Base-by-base conservation (phyloP, 768 basidiomycete species). In the Leccinum disarticulatum region DNA sequence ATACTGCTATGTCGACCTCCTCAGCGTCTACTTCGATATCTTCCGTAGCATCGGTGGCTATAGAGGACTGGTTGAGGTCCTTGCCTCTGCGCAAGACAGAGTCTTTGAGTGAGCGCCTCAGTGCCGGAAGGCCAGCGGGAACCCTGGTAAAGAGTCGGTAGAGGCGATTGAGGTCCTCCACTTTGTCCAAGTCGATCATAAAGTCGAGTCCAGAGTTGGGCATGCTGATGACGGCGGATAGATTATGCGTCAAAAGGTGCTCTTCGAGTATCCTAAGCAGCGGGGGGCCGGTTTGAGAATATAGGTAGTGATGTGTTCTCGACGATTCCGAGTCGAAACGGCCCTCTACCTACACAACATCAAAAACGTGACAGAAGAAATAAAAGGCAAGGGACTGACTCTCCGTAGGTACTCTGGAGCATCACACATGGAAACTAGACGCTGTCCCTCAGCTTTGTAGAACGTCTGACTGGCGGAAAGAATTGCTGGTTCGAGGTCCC, bases 301-400 rank as follows among this genome's bases (percentile, higher is more conserved):
- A 86, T 27, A 98, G 80, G 70, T 97, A 98, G 67, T 95, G 89
- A 59, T 91, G 84, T 13, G 89, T 86, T 33, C 97, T 84, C 25
- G 86, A 85, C 36, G 91, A 86, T 73, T 99, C 97, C 19, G 90
- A 86, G 9, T 85, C 80, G 56, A 98, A 83, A 8, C 95, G 86
- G 53, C 76, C 76, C 74, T 97, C 93, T 9, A 86, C 88, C 93
- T 95, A 72, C 22, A 64, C 25, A 53, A 55, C 62, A 68, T 65
- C 52, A 69, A 56, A 43, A 27, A 58, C 19, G 36, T 22, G 30
- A 19, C 14, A n/a, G 17, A 43, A 25, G 14, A n/a, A 27, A 35
- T 33, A 7, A 17, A 31, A 63, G 0, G 11, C 11, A 27, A 22
- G 33, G 30, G 11, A 80, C 87, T 68, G 67, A 95, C 96, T 74